Evolutionary conservation across 2,329 filamentous ascomycete species (phyloP).

Genomic region (Phoma sp.): DNA sequence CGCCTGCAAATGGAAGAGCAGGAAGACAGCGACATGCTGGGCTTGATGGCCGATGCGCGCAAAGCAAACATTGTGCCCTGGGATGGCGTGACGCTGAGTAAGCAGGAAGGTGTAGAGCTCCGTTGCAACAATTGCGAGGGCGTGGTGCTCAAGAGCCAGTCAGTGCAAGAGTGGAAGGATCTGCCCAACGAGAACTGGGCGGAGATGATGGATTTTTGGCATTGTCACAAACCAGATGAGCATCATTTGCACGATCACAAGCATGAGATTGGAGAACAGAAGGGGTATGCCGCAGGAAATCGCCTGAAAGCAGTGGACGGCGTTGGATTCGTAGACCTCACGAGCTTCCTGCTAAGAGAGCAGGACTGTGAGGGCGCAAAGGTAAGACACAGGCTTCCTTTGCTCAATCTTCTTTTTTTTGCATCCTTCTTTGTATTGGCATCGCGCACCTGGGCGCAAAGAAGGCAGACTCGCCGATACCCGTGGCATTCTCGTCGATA

Average conservation of each 20-base stretch:
- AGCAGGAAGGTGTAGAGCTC: conserved; percentile 26
- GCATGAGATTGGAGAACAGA: conserved; percentile 39
- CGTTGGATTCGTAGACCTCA: conserved; percentile 80
- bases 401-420: not conserved
- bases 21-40: conserved; percentile 39
- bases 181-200: conserved; percentile 97
- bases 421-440: not conserved
- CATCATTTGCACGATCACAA: conserved; percentile 61
- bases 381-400: conserved; percentile 46
- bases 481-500: conserved; percentile 63
- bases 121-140: conserved; percentile 37
- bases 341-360: conserved; percentile 74
- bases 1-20: conserved; percentile 60
- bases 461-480: conserved; percentile 59
- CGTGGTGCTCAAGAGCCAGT: conserved; percentile 25
- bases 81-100: conserved; percentile 48
- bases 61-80: conserved; percentile 52
- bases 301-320: conserved; percentile 70
- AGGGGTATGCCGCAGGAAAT: conserved; percentile 85
- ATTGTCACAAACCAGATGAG: conserved; percentile 88
- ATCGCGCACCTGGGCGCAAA: conserved; percentile 54
- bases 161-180: conserved; percentile 76
- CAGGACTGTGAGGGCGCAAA: conserved; percentile 65
- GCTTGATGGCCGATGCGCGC: conserved; percentile 38
- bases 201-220: conserved; percentile 99